phyloP scores from a whole-genome alignment of 176 grass and related monocot species.

The Leersia perrieri region DNA sequence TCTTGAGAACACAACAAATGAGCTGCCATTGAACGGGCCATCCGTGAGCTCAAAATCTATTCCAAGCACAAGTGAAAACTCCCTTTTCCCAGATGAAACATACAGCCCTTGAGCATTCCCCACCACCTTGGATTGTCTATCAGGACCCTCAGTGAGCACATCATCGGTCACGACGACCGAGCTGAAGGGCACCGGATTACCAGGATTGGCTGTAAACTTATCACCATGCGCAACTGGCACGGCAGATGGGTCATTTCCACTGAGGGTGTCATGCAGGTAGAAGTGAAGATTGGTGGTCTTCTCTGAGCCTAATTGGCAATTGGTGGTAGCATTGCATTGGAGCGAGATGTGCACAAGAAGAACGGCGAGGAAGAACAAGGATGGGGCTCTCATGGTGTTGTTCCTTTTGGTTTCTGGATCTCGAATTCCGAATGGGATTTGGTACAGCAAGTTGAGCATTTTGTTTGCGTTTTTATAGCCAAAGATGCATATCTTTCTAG shows the following conservation, averaged over 20 bases:
- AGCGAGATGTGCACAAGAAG: background rate
- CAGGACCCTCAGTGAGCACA: constrained; percentile 44
- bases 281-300: constrained; percentile 47
- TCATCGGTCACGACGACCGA: constrained; percentile 35
- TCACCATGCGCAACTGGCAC: constrained; percentile 10
- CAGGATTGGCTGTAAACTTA: background rate
- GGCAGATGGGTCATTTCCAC: constrained; percentile 34
- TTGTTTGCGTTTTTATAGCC: constrained; percentile 13
- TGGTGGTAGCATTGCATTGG: background rate
- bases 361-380: background rate
- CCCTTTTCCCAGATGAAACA: background rate
- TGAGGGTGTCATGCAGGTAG: constrained; percentile 56
- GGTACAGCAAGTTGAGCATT: background rate
- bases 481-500: background rate
- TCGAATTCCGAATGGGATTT: background rate
- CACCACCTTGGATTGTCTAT: constrained; percentile 23
- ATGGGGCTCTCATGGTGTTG: constrained; percentile 7
- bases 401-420: background rate
- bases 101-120: constrained; percentile 47
- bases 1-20: constrained; percentile 51
- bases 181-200: constrained; percentile 31
- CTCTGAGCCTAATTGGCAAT: background rate
- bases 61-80: constrained; percentile 28
- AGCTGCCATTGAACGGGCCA: constrained; percentile 54
- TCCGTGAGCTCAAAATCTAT: constrained; percentile 44